Evolutionary conservation across 2,329 filamentous ascomycete genomes (phyloP), one percentile per base, ranked within the genome.

Genomic region (Fusarium paranaense): DNA sequence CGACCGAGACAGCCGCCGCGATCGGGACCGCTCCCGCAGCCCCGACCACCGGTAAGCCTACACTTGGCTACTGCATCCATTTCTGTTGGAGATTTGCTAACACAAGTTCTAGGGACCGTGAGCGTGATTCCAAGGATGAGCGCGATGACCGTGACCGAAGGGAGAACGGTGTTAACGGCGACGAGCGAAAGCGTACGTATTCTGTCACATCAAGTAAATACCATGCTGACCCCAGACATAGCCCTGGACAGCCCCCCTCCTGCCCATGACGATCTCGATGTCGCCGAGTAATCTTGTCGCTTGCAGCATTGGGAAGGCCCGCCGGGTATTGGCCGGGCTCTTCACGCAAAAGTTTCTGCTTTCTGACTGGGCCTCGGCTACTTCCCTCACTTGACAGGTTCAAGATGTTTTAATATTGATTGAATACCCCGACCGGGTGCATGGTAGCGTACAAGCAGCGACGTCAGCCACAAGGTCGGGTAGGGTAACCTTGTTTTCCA

Each of bases 231-330:
- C 56, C 38, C 37, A 37, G 64, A 78, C 84, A 38, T 70, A 87
- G 87, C 90, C 81, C 86, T 93, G 79, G 95, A 97, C 77, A 94
- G 94, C 79, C 93, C 94, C 76, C 91, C 94, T 73, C 92, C 94
- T 73, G 92, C 91, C 78, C 95, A 98, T 81, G 97, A 99, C 83
- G 97, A 99, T 81, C 90, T 98, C 82, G 97, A 99, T 83, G 95
- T 97, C 81, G 96, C 95, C 80, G 97, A 98, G 86, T 92, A 87
- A 80, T 70, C 66, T 60, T 59, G 56, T 65, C 45, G 20, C 30
- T 58, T 20, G 16, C 38, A 66, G 35, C 45, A 66, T 52, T 66
- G 40, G 59, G 61, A 56, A 54, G 32, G 60, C 59, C 69, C 65
- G 58, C 63, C 62, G 33, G 72, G 58, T 64, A 57, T 63, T 66